Base-by-base conservation (phyloP, 768 basidiomycete species). In the Chalciporus pseudorubinellus region DNA sequence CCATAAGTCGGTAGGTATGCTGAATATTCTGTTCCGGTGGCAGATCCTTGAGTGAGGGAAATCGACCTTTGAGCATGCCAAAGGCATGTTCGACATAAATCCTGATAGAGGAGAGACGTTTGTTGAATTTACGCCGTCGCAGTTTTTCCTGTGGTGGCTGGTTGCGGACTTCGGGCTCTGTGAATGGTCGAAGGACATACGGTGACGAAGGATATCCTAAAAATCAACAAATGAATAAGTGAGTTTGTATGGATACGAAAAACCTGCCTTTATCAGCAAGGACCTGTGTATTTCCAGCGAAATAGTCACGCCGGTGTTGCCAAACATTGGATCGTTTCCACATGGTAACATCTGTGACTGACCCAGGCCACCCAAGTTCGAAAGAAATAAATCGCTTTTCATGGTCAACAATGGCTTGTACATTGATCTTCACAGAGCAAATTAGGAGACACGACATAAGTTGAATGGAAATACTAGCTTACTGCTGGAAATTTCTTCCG, bases 51-150 rank as follows among this genome's bases (percentile, higher is more conserved):
- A 67, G 51, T 2, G 52, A 49, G 0, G 52, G 63, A 50, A 70
- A 69, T 11, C 60, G 51, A 7, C 63, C 69, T 40, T 70, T 69
- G n/a, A 67, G 44, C 3, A 52, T 20, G 3, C 67, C 66, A 60
- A 70, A 70, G 11, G 60, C 50, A 57, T 70, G 69, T 46, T 70
- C 63, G n/a, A 65, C 52, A 20, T n/a, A 12, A 24, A 66, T 64
- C 2, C 56, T 55, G 4, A 60, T 31, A 0, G 16, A 33, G 8
- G 64, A 66, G 3, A 68, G 60, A 8, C 24, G 43, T 3, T 42
- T 31, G 39, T 66, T 66, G 28, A 62, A 68, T 4, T 48, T 46
- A 2, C 51, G 56, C 46, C 54, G 58, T 7, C 46, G 53, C 20
- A 43, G 14, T n/a, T 51, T 28, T 5, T 55, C 50, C 3, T 16